Percentiles rank a stretch among this genome's conserved stretches.
These are phyloP conservation scores for Naganishia vishniacii DNA, from an alignment of 768 basidiomycete genomes.

Conservation along the genomic window DNA sequence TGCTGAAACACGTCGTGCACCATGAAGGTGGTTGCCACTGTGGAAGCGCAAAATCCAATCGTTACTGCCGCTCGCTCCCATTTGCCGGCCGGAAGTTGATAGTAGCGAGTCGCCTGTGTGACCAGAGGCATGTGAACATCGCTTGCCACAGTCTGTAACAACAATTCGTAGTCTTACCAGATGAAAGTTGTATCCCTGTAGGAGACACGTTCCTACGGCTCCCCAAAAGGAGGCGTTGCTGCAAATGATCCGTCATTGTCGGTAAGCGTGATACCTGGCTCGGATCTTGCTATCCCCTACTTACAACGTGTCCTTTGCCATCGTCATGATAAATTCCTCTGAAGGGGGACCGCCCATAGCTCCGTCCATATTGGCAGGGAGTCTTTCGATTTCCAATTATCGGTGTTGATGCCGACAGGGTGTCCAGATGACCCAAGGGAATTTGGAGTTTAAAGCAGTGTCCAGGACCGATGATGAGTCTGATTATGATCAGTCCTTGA, in stretches of 20 bases:
- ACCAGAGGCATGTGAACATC: no score
- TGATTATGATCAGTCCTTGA: no score
- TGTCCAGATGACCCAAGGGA: no score
- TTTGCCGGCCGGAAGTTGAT: neutral
- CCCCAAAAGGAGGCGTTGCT: neutral
- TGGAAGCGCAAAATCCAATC: neutral
- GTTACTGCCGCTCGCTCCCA: neutral
- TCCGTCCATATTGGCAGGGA: neutral
- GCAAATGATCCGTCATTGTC: neutral
- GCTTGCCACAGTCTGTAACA: no score
- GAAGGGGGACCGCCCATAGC: neutral
- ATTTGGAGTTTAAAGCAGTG: no score
- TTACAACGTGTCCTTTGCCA: neutral
- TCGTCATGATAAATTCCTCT: neutral
- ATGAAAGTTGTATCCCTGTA: slow-evolving; percentile 5
- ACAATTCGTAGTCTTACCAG: no score
- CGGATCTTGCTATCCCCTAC: no score
- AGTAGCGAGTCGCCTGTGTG: neutral
- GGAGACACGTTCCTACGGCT: neutral
- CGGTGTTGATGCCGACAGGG: no score
- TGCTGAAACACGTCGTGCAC: neutral
- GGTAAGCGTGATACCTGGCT: no score
- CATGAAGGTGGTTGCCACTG: neutral
- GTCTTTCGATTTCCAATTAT: no score
- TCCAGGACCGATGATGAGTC: no score